Percentiles rank a stretch among this genome's conserved stretches.
Evolutionary conservation across 164 flowering plant species (phyloP).

Genomic region (Aristolochia contorta): DNA sequence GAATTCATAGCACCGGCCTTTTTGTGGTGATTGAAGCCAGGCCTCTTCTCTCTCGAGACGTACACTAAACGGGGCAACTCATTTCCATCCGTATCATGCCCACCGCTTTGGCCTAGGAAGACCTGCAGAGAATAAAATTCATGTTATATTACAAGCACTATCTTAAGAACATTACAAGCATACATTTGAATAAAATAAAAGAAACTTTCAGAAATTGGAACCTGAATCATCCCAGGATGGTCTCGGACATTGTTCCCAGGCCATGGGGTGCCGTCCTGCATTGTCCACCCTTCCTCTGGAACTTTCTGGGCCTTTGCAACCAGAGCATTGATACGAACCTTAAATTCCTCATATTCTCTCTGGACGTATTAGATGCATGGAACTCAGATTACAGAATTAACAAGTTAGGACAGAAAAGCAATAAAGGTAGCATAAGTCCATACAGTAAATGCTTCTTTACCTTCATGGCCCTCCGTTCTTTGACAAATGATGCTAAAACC

Average conservation of each 20-base stretch:
- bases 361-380: constrained; percentile 15
- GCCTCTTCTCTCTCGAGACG: constrained; percentile 64
- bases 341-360: constrained; percentile 78
- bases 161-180: neutral
- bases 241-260: constrained; percentile 77
- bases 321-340: constrained; percentile 62
- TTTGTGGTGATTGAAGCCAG: constrained; percentile 67
- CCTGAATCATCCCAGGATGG: constrained; percentile 90
- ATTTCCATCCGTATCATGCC: constrained; percentile 54
- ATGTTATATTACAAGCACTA: too few species aligned
- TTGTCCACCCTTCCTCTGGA: constrained; percentile 74
- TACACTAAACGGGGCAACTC: constrained; percentile 63
- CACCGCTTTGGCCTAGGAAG: constrained; percentile 61
- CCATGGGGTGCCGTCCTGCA: constrained; percentile 81
- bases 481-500: constrained; percentile 51
- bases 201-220: neutral
- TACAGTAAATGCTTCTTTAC: constrained; percentile 12
- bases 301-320: constrained; percentile 66
- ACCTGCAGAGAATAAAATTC: constrained; percentile 23
- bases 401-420: neutral
- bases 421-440: neutral
- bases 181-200: neutral
- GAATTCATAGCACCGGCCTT: constrained; percentile 87
- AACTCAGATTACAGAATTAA: neutral
- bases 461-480: constrained; percentile 71